Percentiles rank a stretch among this genome's conserved stretches.
phyloP scores from a whole-genome alignment of 1,284 basidiomycete species.

The Rhodofomes roseus region DNA sequence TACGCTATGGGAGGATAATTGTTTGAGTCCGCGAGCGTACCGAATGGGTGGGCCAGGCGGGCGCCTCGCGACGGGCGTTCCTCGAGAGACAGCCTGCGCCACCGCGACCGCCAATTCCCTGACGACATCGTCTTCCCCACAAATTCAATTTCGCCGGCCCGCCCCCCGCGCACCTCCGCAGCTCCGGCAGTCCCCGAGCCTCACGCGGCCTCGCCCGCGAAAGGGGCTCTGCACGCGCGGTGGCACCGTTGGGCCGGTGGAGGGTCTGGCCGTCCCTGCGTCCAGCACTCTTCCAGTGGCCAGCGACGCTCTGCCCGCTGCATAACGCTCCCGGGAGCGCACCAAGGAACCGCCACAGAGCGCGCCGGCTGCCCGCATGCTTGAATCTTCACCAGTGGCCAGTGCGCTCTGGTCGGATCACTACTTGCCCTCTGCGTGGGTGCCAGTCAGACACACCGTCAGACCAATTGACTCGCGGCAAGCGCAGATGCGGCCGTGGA shows the following conservation, averaged over 20 bases:
- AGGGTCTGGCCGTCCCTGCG: too few relatives aligned
- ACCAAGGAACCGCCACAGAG: background rate
- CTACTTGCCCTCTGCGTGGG: background rate
- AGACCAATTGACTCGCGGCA: background rate
- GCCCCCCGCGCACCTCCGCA: background rate
- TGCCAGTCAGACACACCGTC: background rate
- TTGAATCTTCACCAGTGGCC: background rate
- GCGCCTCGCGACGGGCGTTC: background rate
- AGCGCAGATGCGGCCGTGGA: background rate
- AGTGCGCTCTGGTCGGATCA: conserved; percentile 1
- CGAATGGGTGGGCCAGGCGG: background rate
- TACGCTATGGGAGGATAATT: conserved; percentile 1
- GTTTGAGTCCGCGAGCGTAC: background rate
- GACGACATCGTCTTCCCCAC: background rate
- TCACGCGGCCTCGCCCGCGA: background rate
- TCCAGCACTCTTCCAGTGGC: too few relatives aligned
- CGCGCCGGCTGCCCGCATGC: background rate
- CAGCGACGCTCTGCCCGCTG: too few relatives aligned
- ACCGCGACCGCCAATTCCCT: background rate
- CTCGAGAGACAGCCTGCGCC: background rate
- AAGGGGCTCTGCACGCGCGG: too few relatives aligned
- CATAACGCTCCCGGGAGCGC: too few relatives aligned
- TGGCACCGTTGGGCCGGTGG: too few relatives aligned
- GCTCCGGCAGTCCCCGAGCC: background rate
- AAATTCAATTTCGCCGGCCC: conserved; percentile 1